These are phyloP conservation scores for Coleophoma cylindrospora DNA, from an alignment of 2,329 filamentous ascomycete species.

Conservation along the genomic window DNA sequence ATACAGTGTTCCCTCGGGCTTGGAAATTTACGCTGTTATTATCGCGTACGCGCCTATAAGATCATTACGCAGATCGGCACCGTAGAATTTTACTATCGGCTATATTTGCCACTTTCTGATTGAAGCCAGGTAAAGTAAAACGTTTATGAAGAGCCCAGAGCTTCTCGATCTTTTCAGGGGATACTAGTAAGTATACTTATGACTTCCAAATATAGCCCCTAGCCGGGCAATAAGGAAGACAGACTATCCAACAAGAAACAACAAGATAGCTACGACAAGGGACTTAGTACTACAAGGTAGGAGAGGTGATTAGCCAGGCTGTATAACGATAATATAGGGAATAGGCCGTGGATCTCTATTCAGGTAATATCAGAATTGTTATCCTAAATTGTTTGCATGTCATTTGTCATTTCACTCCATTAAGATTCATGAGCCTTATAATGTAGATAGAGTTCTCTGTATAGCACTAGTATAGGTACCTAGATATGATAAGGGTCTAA, in stretches of 20 bases:
- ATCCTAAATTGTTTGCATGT: slow-evolving; percentile 3
- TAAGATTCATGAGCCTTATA: slow-evolving; percentile 1
- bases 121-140: too few species aligned
- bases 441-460: slow-evolving; percentile 2
- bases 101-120: too few species aligned
- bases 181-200: too few species aligned
- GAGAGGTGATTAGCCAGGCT: background rate
- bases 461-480: slow-evolving; percentile 1
- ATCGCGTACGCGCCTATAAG: too few species aligned
- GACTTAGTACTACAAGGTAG: slow-evolving; percentile 2
- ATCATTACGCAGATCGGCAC: too few species aligned
- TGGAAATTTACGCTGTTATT: too few species aligned
- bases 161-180: too few species aligned
- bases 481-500: slow-evolving; percentile 1
- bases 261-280: background rate
- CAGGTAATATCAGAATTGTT: background rate
- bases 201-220: too few species aligned
- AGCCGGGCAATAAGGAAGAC: too few species aligned
- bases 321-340: slow-evolving; percentile 3
- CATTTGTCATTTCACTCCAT: slow-evolving; percentile 1
- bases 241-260: background rate
- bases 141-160: too few species aligned
- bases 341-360: slow-evolving; percentile 2
- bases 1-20: too few species aligned
- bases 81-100: too few species aligned